Conservation (phyloP, 2,329 filamentous ascomycete species). For the Neonectria magnoliae region DNA sequence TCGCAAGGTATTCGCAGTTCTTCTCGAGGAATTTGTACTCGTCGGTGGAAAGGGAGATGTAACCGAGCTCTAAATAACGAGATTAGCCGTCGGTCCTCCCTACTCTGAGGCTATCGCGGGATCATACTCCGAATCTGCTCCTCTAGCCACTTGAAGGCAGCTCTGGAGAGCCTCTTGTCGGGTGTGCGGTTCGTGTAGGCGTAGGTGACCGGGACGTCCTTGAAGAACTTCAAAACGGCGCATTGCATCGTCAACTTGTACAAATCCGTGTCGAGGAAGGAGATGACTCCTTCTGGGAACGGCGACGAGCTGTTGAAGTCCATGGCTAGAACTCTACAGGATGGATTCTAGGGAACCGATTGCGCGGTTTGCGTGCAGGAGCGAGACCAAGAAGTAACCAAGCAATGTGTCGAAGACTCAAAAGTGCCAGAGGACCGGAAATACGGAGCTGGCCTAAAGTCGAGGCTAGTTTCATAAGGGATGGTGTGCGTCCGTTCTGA, state of each 20-base stretch:
- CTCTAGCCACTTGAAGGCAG: slow-evolving; percentile 86
- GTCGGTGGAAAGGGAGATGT: slow-evolving; percentile 80
- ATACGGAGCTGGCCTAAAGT: slow-evolving; percentile 29
- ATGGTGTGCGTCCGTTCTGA: slow-evolving; percentile 6
- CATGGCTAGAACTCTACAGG: slow-evolving; percentile 52
- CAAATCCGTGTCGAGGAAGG: slow-evolving; percentile 83
- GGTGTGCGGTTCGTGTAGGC: slow-evolving; percentile 95
- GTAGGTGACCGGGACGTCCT: slow-evolving; percentile 84
- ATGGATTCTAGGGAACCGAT: slow-evolving; percentile 1
- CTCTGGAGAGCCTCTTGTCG: slow-evolving; percentile 87
- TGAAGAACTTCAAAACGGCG: slow-evolving; percentile 92
- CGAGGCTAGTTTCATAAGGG: slow-evolving; percentile 14
- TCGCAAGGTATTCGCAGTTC: slow-evolving; percentile 82
- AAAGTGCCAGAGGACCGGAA: slow-evolving; percentile 18
- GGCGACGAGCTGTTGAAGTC: slow-evolving; percentile 73
- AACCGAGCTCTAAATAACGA: slow-evolving; percentile 74
- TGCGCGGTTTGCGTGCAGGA: not conserved
- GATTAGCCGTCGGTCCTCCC: slow-evolving; percentile 39
- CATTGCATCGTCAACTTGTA: slow-evolving; percentile 99
- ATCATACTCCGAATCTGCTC: slow-evolving; percentile 81
- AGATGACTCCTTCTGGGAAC: slow-evolving; percentile 80
- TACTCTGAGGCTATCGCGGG: not conserved
- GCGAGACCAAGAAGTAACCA: not conserved
- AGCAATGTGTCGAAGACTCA: not conserved
- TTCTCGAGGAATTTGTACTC: slow-evolving; percentile 82